Conservation (phyloP, 2,329 filamentous ascomycete genomes). For the Trichoderma guizhouense region DNA sequence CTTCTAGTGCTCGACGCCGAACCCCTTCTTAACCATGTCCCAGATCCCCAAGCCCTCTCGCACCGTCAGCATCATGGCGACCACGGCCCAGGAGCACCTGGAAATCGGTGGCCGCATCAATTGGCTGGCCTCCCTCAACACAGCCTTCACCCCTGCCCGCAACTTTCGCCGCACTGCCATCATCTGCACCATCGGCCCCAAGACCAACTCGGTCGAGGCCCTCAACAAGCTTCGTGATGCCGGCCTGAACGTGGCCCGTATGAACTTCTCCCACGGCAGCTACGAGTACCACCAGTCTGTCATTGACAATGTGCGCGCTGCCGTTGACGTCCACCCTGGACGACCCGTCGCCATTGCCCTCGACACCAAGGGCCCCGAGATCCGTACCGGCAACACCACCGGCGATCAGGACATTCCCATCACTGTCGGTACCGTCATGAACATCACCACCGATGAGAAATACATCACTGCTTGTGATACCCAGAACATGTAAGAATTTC, state of each 20-base stretch:
- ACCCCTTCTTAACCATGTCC: conserved; percentile 29
- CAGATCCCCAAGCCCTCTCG: conserved; percentile 31
- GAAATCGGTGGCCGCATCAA: conserved; percentile 67
- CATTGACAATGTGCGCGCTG: conserved; percentile 90
- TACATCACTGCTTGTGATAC: conserved; percentile 82
- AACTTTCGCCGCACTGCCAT: conserved; percentile 97
- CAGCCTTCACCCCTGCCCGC: conserved; percentile 78
- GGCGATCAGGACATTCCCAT: conserved; percentile 89
- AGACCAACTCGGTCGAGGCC: conserved; percentile 96
- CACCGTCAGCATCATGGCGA: conserved; percentile 47
- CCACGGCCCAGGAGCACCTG: conserved; percentile 81
- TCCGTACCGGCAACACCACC: conserved; percentile 65
- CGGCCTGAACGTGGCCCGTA: conserved; percentile 96
- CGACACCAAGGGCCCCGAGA: conserved; percentile 64
- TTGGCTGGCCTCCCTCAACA: conserved; percentile 73
- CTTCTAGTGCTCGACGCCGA: background rate
- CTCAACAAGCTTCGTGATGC: conserved; percentile 90
- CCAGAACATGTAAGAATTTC: conserved; percentile 77
- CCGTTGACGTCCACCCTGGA: conserved; percentile 72
- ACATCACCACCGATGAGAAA: conserved; percentile 94
- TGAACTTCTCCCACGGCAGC: conserved; percentile 86
- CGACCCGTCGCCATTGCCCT: conserved; percentile 95
- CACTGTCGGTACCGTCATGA: conserved; percentile 76
- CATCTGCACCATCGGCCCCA: conserved; percentile 98
- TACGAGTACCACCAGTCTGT: conserved; percentile 99